Percentiles rank a stretch among this genome's conserved stretches.
Evolutionary conservation across 208 protist species (phyloP).

Genomic region (Crithidia fasciculata): DNA sequence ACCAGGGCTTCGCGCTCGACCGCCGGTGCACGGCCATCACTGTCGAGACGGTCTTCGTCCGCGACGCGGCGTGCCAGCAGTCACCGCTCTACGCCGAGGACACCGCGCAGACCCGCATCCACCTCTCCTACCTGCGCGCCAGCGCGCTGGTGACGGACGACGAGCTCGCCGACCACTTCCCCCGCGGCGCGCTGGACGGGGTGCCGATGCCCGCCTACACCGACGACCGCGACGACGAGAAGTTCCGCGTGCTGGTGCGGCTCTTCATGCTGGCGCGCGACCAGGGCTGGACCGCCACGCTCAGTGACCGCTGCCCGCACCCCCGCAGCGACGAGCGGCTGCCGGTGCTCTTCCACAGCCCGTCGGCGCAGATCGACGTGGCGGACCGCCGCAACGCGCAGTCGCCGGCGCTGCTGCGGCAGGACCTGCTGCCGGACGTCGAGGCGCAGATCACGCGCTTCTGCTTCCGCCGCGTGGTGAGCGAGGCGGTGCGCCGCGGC

Average conservation of each 20-base stretch:
- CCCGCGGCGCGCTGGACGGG: not conserved
- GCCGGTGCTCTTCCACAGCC: constrained; percentile 14
- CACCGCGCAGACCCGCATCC: constrained; percentile 13
- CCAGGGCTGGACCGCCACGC: constrained; percentile 28
- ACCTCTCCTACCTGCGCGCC: constrained; percentile 21
- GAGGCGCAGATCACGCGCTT: constrained; percentile 21
- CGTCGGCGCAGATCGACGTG: constrained; percentile 9
- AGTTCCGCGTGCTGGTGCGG: constrained; percentile 30
- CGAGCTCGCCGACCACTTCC: constrained; percentile 17
- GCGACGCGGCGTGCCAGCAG: constrained; percentile 10
- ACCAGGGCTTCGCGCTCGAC: constrained; percentile 7
- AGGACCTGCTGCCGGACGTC: constrained; percentile 20
- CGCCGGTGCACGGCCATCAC: constrained; percentile 18
- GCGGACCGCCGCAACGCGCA: not conserved
- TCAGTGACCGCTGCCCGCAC: constrained; percentile 8
- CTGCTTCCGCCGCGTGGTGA: constrained; percentile 14
- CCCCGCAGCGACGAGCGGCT: constrained; percentile 10
- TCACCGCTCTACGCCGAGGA: constrained; percentile 24
- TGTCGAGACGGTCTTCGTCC: constrained; percentile 29
- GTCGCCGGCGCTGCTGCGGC: constrained; percentile 15
- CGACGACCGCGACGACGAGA: constrained; percentile 18
- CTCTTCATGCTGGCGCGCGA: constrained; percentile 28
- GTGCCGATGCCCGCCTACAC: constrained; percentile 21
- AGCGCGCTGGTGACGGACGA: constrained; percentile 23
- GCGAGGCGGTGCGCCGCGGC: constrained; percentile 21